A percentile compares a stretch with the other conserved stretches of the same genome.
Evolutionary conservation across 2,329 filamentous ascomycete genomes (phyloP).

Genomic region (Pseudogymnoascus sp.): DNA sequence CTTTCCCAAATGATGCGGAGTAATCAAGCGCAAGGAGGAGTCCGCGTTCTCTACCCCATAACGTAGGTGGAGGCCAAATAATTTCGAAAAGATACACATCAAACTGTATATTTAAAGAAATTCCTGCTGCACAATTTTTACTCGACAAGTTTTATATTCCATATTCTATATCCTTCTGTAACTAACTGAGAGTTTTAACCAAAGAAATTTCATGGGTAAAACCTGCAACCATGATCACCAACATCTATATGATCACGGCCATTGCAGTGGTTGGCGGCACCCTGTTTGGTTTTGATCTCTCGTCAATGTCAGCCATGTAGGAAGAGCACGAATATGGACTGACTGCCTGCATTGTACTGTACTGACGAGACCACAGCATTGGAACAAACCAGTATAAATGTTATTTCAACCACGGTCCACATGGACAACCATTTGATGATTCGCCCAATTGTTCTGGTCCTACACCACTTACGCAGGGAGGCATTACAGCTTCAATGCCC

Average conservation of each 20-base stretch:
- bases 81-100: not conserved
- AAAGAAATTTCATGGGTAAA: not conserved
- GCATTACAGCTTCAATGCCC: slow-evolving; percentile 65
- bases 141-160: not conserved
- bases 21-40: not conserved
- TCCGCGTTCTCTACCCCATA: not conserved
- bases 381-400: slow-evolving; percentile 48
- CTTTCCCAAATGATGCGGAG: not conserved
- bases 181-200: not conserved
- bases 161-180: not conserved
- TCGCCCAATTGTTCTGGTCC: slow-evolving; percentile 46
- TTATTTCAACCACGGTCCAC: slow-evolving; percentile 44
- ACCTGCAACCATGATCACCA: slow-evolving; percentile 13
- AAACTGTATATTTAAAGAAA: not conserved
- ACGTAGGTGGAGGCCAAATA: not conserved
- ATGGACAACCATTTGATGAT: slow-evolving; percentile 30
- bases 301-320: slow-evolving; percentile 50
- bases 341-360: slow-evolving; percentile 48
- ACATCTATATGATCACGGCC: slow-evolving; percentile 29
- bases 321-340: slow-evolving; percentile 37
- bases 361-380: slow-evolving; percentile 30
- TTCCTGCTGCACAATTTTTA: not conserved
- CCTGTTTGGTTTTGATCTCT: slow-evolving; percentile 44
- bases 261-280: slow-evolving; percentile 30
- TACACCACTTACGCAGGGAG: slow-evolving; percentile 45